These are phyloP conservation scores for Penicillium arizonense DNA, from an alignment of 495 filamentous ascomycete species.

Conservation along the genomic window DNA sequence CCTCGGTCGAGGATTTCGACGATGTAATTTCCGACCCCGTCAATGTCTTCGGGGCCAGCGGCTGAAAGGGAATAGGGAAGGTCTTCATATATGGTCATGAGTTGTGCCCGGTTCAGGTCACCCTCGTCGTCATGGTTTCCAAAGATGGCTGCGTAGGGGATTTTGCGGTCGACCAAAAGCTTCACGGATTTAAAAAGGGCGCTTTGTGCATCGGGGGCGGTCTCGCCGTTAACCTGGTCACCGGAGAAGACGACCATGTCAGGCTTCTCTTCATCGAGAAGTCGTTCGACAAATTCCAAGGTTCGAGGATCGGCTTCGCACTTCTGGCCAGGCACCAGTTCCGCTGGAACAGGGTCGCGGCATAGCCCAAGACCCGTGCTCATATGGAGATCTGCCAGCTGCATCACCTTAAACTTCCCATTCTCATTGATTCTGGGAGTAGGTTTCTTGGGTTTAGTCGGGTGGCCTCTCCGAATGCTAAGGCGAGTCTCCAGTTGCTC, in stretches of 20 bases:
- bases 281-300: conserved; percentile 77
- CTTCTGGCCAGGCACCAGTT: conserved; percentile 60
- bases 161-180: conserved; percentile 77
- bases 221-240: conserved; percentile 94
- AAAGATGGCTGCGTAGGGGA: conserved; percentile 92
- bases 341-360: conserved; percentile 75
- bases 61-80: conserved; percentile 86
- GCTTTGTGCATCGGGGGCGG: conserved; percentile 85
- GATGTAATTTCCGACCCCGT: conserved; percentile 92
- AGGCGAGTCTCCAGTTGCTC: conserved; percentile 67
- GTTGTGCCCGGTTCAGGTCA: conserved; percentile 66
- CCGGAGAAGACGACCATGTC: conserved; percentile 88
- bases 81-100: conserved; percentile 81
- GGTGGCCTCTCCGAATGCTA: conserved; percentile 70
- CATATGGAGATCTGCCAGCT: conserved; percentile 86
- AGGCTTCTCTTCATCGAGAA: conserved; percentile 88
- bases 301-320: conserved; percentile 93
- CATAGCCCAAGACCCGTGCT: conserved; percentile 84
- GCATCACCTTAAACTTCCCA: conserved; percentile 97
- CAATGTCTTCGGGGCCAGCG: conserved; percentile 77
- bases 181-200: conserved; percentile 93
- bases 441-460: conserved; percentile 57
- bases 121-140: conserved; percentile 98
- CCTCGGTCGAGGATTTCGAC: conserved; percentile 85
- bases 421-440: conserved; percentile 76